Conservation (phyloP, 345 rosid genomes). For the Syzygium oleosum region DNA sequence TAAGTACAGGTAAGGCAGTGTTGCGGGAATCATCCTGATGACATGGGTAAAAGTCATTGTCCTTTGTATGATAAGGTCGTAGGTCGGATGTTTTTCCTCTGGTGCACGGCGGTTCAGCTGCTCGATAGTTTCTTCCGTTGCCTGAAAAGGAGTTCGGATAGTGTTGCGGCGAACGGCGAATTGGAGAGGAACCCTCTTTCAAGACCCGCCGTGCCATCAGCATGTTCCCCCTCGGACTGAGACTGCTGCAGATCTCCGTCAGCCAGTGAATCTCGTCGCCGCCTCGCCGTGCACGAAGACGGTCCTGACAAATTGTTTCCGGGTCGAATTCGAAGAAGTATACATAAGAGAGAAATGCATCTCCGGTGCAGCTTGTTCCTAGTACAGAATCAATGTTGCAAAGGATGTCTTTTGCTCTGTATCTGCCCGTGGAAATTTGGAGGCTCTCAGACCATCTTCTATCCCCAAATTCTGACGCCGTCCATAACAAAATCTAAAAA, state of each 20-base stretch:
- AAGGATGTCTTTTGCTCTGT: not conserved
- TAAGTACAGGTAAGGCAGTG: not conserved
- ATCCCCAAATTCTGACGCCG: no score
- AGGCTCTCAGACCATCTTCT: not conserved
- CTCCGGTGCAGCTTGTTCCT: not conserved
- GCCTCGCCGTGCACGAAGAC: not conserved
- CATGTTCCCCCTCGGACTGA: not conserved
- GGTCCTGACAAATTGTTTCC: not conserved
- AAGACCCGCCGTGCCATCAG: not conserved
- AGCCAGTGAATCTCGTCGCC: not conserved
- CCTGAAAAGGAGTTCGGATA: not conserved
- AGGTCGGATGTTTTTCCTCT: not conserved
- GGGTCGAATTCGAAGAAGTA: not conserved
- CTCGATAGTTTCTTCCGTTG: not conserved
- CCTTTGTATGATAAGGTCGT: not conserved
- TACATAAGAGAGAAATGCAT: not conserved
- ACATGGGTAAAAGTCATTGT: not conserved
- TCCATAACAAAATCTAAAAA: no score
- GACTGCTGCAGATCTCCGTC: not conserved
- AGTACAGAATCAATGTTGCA: not conserved
- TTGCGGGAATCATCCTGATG: not conserved
- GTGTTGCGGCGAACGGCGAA: not conserved
- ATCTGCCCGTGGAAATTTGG: fast-evolving
- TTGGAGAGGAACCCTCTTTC: not conserved
- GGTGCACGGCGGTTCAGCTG: not conserved